phyloP scores from a whole-genome alignment of 2,329 filamentous ascomycete species.

The Ophiostoma australiae region DNA sequence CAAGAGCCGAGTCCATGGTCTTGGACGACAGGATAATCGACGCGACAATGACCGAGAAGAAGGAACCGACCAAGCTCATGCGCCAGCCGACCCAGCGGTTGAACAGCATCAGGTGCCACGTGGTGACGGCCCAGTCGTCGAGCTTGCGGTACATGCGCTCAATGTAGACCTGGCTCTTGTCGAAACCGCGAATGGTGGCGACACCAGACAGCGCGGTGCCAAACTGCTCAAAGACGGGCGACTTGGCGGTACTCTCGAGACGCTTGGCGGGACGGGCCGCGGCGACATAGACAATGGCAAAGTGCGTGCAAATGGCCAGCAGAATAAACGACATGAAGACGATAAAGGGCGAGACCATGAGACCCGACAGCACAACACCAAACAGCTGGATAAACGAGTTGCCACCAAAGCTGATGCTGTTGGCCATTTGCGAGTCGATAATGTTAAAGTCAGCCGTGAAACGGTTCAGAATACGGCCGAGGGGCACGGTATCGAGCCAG shows the following conservation, averaged over 20 bases:
- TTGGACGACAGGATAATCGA: constrained; percentile 58
- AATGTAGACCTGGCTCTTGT: constrained; percentile 62
- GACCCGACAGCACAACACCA: constrained; percentile 61
- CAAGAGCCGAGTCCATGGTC: constrained; percentile 62
- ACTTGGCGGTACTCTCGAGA: constrained; percentile 71
- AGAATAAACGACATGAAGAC: constrained; percentile 58
- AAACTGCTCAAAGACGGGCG: constrained; percentile 76
- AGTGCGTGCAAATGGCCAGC: constrained; percentile 52
- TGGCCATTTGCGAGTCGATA: constrained; percentile 63
- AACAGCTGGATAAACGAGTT: constrained; percentile 58
- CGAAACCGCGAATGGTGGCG: constrained; percentile 69
- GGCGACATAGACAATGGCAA: constrained; percentile 60
- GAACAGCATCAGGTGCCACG: constrained; percentile 65
- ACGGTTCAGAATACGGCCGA: constrained; percentile 71
- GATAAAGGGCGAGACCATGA: constrained; percentile 64
- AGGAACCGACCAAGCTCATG: constrained; percentile 62
- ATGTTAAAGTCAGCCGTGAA: constrained; percentile 74
- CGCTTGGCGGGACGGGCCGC: constrained; percentile 71
- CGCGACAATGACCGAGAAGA: constrained; percentile 63
- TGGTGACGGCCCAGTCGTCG: constrained; percentile 62
- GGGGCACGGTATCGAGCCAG: constrained; percentile 74
- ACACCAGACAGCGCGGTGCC: constrained; percentile 67
- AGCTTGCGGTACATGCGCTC: constrained; percentile 65
- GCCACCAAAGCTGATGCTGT: constrained; percentile 56
- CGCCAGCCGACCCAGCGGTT: constrained; percentile 74